phyloP scores from a whole-genome alignment of 441 rosid species.

The Mallotus japonicus region DNA sequence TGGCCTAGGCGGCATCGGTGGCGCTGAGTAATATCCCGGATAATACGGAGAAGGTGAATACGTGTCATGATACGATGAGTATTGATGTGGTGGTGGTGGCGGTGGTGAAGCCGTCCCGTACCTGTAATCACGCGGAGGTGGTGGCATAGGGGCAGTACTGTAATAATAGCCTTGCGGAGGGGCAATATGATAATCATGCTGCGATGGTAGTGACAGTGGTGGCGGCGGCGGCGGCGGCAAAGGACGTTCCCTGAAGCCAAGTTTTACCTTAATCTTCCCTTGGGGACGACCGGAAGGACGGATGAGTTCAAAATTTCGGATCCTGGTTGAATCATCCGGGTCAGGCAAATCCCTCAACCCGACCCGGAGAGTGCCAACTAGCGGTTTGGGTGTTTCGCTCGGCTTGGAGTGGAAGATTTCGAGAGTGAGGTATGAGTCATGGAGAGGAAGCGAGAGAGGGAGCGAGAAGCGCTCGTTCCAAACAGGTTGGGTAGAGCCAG shows the following conservation, averaged over 20 bases:
- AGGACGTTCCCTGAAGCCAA: slow-evolving; percentile 39
- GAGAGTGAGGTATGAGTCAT: slow-evolving; percentile 42
- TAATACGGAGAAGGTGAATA: slow-evolving; percentile 28
- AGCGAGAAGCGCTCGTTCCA: slow-evolving; percentile 61
- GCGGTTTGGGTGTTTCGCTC: slow-evolving; percentile 51
- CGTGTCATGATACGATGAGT: slow-evolving; percentile 25
- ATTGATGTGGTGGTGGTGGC: slow-evolving; percentile 20
- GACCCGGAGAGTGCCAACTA: slow-evolving; percentile 50
- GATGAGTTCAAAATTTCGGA: slow-evolving; percentile 32
- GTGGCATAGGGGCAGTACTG: slow-evolving; percentile 34
- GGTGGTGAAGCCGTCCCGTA: slow-evolving; percentile 23
- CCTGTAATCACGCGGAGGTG: slow-evolving; percentile 25
- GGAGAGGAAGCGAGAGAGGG: slow-evolving; percentile 39
- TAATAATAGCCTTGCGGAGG: slow-evolving; percentile 34
- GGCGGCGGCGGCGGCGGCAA: slow-evolving; percentile 29
- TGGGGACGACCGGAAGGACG: slow-evolving; percentile 65
- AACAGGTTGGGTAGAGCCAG: slow-evolving; percentile 52
- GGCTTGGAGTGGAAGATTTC: slow-evolving; percentile 68
- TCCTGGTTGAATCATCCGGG: slow-evolving; percentile 22
- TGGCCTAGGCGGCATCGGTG: slow-evolving; percentile 36
- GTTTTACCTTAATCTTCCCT: slow-evolving; percentile 41
- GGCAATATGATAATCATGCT: slow-evolving; percentile 23
- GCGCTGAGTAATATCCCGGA: slow-evolving; percentile 32
- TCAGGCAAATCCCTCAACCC: slow-evolving; percentile 31
- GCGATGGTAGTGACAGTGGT: background rate